Evolutionary conservation across 306 rosid genomes (phyloP), one percentile per base, ranked within the genome.

Genomic region (Medicago arabica): DNA sequence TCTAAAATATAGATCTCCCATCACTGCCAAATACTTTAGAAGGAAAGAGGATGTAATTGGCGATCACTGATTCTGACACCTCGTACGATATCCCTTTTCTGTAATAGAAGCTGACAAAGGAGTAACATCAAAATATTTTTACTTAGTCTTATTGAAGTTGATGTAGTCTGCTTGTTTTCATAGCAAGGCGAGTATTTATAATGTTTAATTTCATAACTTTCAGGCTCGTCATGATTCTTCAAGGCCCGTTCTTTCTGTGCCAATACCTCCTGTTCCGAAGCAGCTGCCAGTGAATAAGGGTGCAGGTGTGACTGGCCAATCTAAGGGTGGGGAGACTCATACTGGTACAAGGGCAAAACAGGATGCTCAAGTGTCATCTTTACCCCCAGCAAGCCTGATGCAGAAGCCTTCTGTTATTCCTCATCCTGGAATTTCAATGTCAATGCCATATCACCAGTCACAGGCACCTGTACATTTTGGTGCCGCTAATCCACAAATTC

Each of bases 401-500:
- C 97, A 78, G 69, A 92, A 92, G 84, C 89, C 90, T 58, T 70
- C 97, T 72, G 84, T 75, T 77, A 83, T 75, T 82, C 78, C 89
- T 16, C 69, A 84, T 74, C 28, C 85, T 68, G 97, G 92, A 64
- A 86, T 89, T 43, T 73, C 99, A 51, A 81, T 86, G 83, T 39
- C 88, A 71, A 72, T 88, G 86, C 86, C 89, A 44, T 95, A 81
- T 80, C 96, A 87, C 53, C 97, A 89, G 67, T 55, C 95, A 66
- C 97, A 82, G 58, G 87, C 80, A 76, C 10, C 99, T 31, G 69
- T 86, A 65, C 96, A 87, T 72, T 95, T 83, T 83, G 88, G 89
- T 85, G 92, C 85, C 66, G 88, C 88, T 34, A 95, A 77, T 80
- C 97, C 85, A 57, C 96, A 86, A 81, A 84, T 95, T 39, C 93